Base-by-base conservation (phyloP, 441 rosid species). In the Capsella rubella region DNA sequence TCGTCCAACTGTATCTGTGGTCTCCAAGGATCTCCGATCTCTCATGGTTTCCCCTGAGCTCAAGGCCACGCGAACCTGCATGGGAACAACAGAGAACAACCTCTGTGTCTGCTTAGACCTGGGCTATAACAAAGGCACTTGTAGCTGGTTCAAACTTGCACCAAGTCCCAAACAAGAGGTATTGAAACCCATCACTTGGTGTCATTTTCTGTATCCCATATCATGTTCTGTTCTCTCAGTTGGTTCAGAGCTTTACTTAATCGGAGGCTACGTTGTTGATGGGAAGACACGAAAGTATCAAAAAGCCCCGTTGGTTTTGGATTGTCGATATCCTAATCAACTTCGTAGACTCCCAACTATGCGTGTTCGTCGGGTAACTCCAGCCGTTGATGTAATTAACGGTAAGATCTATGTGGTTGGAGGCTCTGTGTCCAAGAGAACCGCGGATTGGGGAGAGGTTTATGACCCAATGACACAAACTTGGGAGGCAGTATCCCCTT, bases 341-440 rank as follows among this genome's bases (percentile, higher is more conserved):
- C 25, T 21, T 2, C 25, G 25, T 21, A 21, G 25, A 21, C 25
- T 21, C 25, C 25, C 25, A 21, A 21, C 25, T 21, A 21, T 21
- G 25, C 25, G 25, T 21, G 25, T 21, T 0, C 25, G 25, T 21
- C 15, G 39, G 2, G 2, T 0, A 35, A 35, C 39, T 15, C 21
- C 50, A n/a, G 50, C 50, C 1, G 50, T 11, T 50, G 29, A 10
- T 9, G 28, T 49, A 3, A 16, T 8, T 18, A 1, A 49, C 11
- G 53, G 53, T 49, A 49, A 49, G 53, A 49, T 49, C 18, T 49
- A 16, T 49, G 54, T 50, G 54, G 10, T 50, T 21, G 54, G 54
- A 50, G 29, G 54, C 3, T 3, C 5, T 0, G 2, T 4, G 6
- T 50, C 14, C 11, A 1, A 50, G 3, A 50, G 4, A 4, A 18